Base-by-base conservation (phyloP, 2,329 filamentous ascomycete species). In the Trichoderma citrinoviride region DNA sequence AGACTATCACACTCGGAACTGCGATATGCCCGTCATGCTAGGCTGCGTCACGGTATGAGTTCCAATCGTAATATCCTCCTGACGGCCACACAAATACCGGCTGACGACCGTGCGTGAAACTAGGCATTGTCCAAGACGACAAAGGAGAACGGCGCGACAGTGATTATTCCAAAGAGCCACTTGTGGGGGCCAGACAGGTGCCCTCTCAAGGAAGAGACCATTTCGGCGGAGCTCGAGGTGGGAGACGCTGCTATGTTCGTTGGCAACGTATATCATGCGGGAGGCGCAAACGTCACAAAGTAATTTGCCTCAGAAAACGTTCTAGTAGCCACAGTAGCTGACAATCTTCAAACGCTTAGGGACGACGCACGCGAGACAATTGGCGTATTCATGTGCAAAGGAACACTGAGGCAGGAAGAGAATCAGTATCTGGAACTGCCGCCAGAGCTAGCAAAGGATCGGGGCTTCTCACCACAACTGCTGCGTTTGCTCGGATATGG, bases 91-190 rank as follows among this genome's bases (percentile, higher is more conserved):
- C 3, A 40, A 33, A 25, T 15, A 12, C 17, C 10, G 14, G 23
- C 58, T 61, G 37, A 61, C 21, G 23, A 53, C n/a, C 8, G n/a
- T 23, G 21, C 15, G 10, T 19, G 29, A 46, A n/a, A 14, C 3
- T 5, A 71, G 70, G 76, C 78, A 1, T 66, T 77, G 62, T 77
- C 75, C 4, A 78, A 74, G 69, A 79, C 77, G 0, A 79, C 77
- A 1, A 73, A 71, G 19, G 75, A 77, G 44, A 80, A 80, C 50
- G 78, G 78, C 0, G 78, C 77, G 1, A 80, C 78, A 0, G 69
- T 78, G n/a, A 76, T 74, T 1, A 79, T 80, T 44, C 78, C 78
- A 0, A 73, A 74, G 6, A 77, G 74, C 12, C 78, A 80, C 65
- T 70, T 78, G 4, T 80, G 78, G 78, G 76, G 73, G 0, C 71